These are phyloP conservation scores for Cinnamomum chago DNA, from an alignment of 164 flowering plant genomes.

Conservation along the genomic window DNA sequence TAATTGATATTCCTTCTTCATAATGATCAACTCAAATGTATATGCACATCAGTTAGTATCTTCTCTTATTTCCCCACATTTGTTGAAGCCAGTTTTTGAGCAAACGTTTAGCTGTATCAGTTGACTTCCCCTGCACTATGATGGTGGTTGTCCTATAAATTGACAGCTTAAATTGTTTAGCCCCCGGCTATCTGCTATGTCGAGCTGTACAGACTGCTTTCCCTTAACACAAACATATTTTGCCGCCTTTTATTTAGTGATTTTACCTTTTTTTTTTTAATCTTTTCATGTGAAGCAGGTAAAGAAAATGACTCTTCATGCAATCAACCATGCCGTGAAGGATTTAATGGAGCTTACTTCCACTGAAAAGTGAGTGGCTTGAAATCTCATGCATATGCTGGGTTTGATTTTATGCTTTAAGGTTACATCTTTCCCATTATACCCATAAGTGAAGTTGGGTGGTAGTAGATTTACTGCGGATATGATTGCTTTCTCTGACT, in stretches of 20 bases:
- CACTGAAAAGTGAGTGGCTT: not conserved
- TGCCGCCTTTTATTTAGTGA: too few relatives aligned
- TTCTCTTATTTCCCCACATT: not conserved
- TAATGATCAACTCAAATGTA: not conserved
- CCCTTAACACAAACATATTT: too few relatives aligned
- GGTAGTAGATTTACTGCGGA: too few relatives aligned
- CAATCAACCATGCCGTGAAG: constrained; percentile 36
- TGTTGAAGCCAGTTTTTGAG: not conserved
- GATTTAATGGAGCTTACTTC: constrained; percentile 26
- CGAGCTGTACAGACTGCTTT: too few relatives aligned
- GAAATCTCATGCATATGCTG: not conserved
- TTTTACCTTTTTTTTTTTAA: too few relatives aligned
- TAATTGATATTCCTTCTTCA: constrained; percentile 11
- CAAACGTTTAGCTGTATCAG: not conserved
- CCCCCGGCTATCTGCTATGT: too few relatives aligned
- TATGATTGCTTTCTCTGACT: too few relatives aligned
- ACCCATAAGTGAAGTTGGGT: too few relatives aligned
- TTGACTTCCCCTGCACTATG: not conserved
- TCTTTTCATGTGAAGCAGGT: constrained; percentile 36
- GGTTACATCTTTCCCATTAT: too few relatives aligned
- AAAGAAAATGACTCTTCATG: constrained; percentile 67
- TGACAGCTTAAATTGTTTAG: not conserved
- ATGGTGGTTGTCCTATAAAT: not conserved
- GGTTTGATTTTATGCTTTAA: not conserved
- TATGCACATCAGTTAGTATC: not conserved